Conservation (phyloP, 176 grass and related monocot genomes). For the Zoysia japonica region DNA sequence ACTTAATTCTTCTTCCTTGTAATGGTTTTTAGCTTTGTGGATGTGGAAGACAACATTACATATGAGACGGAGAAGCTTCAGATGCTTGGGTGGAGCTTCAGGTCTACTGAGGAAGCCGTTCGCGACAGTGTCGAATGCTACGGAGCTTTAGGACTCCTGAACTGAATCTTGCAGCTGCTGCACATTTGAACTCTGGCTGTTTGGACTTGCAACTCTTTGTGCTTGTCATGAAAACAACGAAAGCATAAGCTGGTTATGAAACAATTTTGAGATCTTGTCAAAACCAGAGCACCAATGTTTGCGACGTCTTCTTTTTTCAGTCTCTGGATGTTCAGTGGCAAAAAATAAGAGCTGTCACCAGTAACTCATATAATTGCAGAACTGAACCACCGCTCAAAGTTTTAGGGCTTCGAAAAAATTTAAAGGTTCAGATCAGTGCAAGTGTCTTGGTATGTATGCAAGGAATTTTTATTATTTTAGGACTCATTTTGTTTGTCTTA, state of each 20-base stretch:
- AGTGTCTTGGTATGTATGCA: no score
- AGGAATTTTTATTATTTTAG: no score
- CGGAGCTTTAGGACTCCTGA: background rate
- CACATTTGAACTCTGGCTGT: background rate
- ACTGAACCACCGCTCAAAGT: no score
- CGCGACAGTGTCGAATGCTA: background rate
- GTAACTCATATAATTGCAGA: no score
- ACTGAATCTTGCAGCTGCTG: background rate
- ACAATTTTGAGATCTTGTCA: background rate
- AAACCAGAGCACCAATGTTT: background rate
- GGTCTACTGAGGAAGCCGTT: background rate
- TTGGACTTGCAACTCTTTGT: background rate
- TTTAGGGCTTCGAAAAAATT: no score
- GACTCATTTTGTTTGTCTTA: no score
- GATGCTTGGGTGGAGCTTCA: background rate
- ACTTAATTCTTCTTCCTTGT: background rate
- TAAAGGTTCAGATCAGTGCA: no score
- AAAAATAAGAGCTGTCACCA: no score
- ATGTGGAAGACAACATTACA: background rate
- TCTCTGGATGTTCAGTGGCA: background rate
- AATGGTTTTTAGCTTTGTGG: background rate
- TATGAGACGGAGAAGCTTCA: slow-evolving; percentile 1
- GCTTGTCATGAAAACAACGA: background rate
- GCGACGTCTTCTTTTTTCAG: background rate
- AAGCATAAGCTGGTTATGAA: background rate